Conservation (phyloP, 352 stramenopile genomes). For the Phytophthora boehmeriae region DNA sequence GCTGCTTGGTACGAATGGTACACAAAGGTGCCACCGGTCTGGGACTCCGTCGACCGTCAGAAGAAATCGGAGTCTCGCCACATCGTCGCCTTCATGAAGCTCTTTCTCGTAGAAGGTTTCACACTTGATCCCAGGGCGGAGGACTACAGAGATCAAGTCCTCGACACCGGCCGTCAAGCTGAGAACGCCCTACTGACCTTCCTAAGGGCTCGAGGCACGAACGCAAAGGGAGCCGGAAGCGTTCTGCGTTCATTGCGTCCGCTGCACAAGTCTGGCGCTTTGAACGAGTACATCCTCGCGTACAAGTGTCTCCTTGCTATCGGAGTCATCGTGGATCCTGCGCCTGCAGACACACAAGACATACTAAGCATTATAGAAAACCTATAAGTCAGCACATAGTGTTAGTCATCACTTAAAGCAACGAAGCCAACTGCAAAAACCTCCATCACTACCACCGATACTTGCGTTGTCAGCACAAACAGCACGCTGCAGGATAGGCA, state of each 20-base stretch:
- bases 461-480: no score
- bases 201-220: background rate
- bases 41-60: constrained; percentile 6
- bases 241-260: constrained; percentile 6
- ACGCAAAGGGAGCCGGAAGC: constrained; percentile 9
- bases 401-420: no score
- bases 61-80: constrained; percentile 27
- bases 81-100: constrained; percentile 24
- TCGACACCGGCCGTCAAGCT: background rate
- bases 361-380: background rate
- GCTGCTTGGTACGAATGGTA: constrained; percentile 22
- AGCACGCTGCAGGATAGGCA: background rate
- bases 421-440: no score
- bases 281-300: constrained; percentile 2
- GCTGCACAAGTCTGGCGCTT: constrained; percentile 3
- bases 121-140: background rate
- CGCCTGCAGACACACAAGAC: constrained; percentile 8
- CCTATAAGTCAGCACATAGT: constrained; percentile 1
- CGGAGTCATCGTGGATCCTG: constrained; percentile 2
- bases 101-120: constrained; percentile 21
- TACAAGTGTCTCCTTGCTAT: constrained; percentile 11
- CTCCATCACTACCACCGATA: no score
- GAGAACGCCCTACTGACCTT: constrained; percentile 7
- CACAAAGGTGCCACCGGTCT: constrained; percentile 9
- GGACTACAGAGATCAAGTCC: constrained; percentile 17